phyloP scores from a whole-genome alignment of 306 rosid genomes.

The Pterocarpus santalinus region DNA sequence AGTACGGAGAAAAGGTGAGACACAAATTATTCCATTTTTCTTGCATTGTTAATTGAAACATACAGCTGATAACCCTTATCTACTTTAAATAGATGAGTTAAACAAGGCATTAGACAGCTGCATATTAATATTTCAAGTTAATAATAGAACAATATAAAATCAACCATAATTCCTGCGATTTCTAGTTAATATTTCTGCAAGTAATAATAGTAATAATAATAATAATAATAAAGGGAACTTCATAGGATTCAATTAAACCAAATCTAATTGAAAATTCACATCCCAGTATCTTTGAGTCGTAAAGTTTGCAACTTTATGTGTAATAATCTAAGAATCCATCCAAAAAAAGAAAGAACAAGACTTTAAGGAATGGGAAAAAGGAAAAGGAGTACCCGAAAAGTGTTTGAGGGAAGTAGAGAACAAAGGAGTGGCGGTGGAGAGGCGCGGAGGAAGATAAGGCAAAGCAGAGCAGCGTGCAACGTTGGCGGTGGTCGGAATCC shows the following conservation, averaged over 20 bases:
- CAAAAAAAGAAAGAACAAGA: background rate
- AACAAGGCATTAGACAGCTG: background rate
- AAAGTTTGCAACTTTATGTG: slow-evolving; percentile 1
- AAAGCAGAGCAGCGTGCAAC: slow-evolving; percentile 68
- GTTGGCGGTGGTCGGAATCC: slow-evolving; percentile 51
- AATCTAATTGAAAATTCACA: background rate
- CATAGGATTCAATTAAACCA: background rate
- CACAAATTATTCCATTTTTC: background rate
- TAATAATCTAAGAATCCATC: background rate
- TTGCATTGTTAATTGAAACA: background rate
- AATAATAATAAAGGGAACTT: background rate
- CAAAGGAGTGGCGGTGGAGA: slow-evolving; percentile 57
- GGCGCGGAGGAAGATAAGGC: slow-evolving; percentile 84
- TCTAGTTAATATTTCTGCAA: background rate
- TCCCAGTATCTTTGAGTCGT: background rate
- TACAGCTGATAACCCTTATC: background rate
- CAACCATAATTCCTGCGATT: background rate
- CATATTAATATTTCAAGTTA: background rate
- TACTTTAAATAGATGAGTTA: background rate
- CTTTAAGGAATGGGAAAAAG: background rate
- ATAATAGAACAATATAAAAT: background rate
- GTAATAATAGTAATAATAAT: background rate
- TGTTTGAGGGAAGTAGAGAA: slow-evolving; percentile 59
- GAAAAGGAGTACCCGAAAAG: slow-evolving; percentile 55
- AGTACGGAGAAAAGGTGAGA: background rate